phyloP scores from a whole-genome alignment of 805 yeast species.

The Nakazawaea wyomingensis region DNA sequence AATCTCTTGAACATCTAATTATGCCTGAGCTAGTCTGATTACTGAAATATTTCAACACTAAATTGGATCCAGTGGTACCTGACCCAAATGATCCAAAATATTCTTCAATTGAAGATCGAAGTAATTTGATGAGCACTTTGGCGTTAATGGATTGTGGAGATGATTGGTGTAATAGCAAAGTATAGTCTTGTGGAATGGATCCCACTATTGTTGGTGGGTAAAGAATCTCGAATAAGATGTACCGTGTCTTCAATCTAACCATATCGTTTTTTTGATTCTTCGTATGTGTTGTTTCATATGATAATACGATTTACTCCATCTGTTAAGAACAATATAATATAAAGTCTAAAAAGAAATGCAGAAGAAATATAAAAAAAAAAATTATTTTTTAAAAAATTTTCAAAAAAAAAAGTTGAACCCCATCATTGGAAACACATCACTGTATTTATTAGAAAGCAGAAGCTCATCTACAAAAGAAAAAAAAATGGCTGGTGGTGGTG shows the following conservation, averaged over 20 bases:
- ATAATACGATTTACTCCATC: too few species aligned
- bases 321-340: too few species aligned
- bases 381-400: not conserved
- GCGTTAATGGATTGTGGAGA: slow-evolving; percentile 44
- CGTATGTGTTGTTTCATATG: too few species aligned
- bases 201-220: slow-evolving; percentile 40
- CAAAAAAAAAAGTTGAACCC: not conserved
- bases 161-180: slow-evolving; percentile 45
- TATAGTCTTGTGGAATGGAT: slow-evolving; percentile 20
- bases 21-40: slow-evolving; percentile 81
- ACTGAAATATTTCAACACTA: slow-evolving; percentile 75
- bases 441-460: too few species aligned
- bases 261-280: slow-evolving; percentile 31
- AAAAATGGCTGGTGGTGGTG: slow-evolving; percentile 19
- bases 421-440: too few species aligned
- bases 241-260: slow-evolving; percentile 88
- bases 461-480: too few species aligned
- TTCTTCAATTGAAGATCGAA: slow-evolving; percentile 51
- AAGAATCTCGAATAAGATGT: slow-evolving; percentile 73
- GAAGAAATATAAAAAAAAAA: not conserved
- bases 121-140: slow-evolving; percentile 43
- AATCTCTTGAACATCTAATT: slow-evolving; percentile 66
- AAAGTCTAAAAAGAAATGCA: too few species aligned
- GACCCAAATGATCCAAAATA: slow-evolving; percentile 78
- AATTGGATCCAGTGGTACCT: slow-evolving; percentile 55